phyloP scores from a whole-genome alignment of 129 eudicot genomes.

The Chrysanthemum makinoi region DNA sequence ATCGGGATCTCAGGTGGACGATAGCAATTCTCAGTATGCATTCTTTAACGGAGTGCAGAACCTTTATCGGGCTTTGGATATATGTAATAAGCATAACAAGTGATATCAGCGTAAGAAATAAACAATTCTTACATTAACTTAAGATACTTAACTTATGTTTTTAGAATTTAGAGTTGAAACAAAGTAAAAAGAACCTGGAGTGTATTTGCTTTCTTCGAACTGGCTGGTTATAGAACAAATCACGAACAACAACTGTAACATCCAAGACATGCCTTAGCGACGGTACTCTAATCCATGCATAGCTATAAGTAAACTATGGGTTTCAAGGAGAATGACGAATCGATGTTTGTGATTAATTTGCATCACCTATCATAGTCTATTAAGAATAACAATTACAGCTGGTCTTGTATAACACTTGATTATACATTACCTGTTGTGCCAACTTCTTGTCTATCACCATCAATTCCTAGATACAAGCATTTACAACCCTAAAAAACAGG shows the following conservation, averaged over 20 bases:
- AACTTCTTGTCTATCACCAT: constrained; percentile 67
- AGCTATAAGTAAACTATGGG: background rate
- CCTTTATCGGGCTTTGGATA: constrained; percentile 68
- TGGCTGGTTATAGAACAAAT: constrained; percentile 94
- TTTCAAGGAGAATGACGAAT: constrained; percentile 4
- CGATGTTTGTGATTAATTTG: background rate
- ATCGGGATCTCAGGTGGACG: constrained; percentile 63
- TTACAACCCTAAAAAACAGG: constrained; percentile 58
- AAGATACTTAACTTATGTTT: background rate
- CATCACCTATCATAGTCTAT: no score
- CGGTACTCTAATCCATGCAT: background rate
- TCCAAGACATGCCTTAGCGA: constrained; percentile 14
- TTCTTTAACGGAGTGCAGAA: constrained; percentile 67
- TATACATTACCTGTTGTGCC: constrained; percentile 78
- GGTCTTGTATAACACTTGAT: constrained; percentile 7
- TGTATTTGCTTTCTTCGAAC: constrained; percentile 78
- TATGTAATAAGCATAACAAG: constrained; percentile 21
- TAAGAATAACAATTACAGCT: background rate
- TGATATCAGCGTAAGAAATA: constrained; percentile 25
- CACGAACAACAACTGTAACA: constrained; percentile 75
- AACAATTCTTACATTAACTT: constrained; percentile 1
- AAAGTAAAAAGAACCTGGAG: constrained; percentile 58
- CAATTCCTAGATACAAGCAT: constrained; percentile 83
- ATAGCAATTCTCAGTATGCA: constrained; percentile 71
- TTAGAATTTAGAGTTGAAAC: background rate